phyloP scores from a whole-genome alignment of 1,284 basidiomycete genomes.

The Papiliotrema flavescens region DNA sequence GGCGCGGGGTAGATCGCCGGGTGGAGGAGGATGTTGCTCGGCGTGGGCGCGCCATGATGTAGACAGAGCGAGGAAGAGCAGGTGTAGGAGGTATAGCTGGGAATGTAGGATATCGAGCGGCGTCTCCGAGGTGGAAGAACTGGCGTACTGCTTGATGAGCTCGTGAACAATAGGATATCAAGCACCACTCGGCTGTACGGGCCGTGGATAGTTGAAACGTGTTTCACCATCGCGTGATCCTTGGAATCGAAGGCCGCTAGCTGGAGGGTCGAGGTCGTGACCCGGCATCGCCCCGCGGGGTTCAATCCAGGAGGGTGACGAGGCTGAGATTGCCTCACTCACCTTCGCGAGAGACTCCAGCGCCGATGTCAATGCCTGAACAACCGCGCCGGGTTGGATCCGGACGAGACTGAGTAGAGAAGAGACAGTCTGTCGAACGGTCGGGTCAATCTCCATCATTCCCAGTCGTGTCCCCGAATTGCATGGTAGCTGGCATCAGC shows the following conservation, averaged over 20 bases:
- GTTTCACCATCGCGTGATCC: no score
- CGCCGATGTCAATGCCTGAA: slow-evolving; percentile 68
- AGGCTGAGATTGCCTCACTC: slow-evolving; percentile 3
- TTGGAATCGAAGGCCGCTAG: no score
- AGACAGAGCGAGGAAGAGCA: slow-evolving; percentile 70
- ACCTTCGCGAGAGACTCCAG: slow-evolving; percentile 75
- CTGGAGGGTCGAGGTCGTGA: no score
- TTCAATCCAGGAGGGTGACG: no score
- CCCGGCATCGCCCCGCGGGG: no score
- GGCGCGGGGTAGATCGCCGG: slow-evolving; percentile 38
- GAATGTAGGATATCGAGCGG: slow-evolving; percentile 78
- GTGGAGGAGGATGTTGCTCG: slow-evolving; percentile 9
- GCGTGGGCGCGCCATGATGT: slow-evolving; percentile 62
- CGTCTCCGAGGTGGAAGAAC: slow-evolving; percentile 46
- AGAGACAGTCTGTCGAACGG: slow-evolving; percentile 68
- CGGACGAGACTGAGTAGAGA: slow-evolving; percentile 72
- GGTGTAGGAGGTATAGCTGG: slow-evolving; percentile 82
- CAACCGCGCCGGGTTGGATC: slow-evolving; percentile 72
- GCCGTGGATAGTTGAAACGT: no score
- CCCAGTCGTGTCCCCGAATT: slow-evolving; percentile 71
- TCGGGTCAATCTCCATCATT: slow-evolving; percentile 68
- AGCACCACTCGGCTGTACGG: no score
- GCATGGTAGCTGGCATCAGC: slow-evolving; percentile 65
- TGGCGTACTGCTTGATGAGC: slow-evolving; percentile 17
- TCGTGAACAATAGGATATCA: no score